Evolutionary conservation across 2,329 filamentous ascomycete species (phyloP), one percentile per base, ranked within the genome.

Genomic region (Cryphonectria parasitica): DNA sequence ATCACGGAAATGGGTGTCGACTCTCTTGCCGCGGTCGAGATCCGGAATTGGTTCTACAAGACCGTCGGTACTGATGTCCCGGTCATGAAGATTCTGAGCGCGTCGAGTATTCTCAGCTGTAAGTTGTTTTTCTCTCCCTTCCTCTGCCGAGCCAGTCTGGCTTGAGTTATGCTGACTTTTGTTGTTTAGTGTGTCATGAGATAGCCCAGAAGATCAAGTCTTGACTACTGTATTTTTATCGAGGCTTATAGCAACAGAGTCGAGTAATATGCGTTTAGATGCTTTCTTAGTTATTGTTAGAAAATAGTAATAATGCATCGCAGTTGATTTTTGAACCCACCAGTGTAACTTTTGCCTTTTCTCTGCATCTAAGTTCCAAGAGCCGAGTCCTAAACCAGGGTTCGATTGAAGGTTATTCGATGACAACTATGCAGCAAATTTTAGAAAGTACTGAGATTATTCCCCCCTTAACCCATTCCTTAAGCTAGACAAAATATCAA

Each of bases 21-120:
- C 74, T 82, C 82, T 10, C 77, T 84, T 2, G 77, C 79, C 0
- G 82, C 82, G 0, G 80, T 80, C 2, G 79, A 81, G 79, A 80
- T 85, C 1, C 80, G 84, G 1, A 75, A 79, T 1, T 87, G 85
- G 85, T 82, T 86, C 67, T 77, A 80, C 68, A 83, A 82, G 73
- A 76, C 79, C 22, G 64, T 84, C 0, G 76, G 80, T 0, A 76
- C 79, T 1, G 82, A 86, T 62, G 78, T 87, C 10, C 80, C 83
- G 0, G 81, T 86, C 0, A 79, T 87, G 73, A 83, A 83, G 74
- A 79, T 87, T 10, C 71, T 85, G 13, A 75, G 79, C 1, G 78
- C 79, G 0, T 67, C 73, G 2, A 78, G 77, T 43, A 76, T 79
- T 34, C 74, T 34, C 72, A 75, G 39, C 2, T 8, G 54, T 58